phyloP scores from a whole-genome alignment of 768 basidiomycete genomes.

The Mycena filopes region DNA sequence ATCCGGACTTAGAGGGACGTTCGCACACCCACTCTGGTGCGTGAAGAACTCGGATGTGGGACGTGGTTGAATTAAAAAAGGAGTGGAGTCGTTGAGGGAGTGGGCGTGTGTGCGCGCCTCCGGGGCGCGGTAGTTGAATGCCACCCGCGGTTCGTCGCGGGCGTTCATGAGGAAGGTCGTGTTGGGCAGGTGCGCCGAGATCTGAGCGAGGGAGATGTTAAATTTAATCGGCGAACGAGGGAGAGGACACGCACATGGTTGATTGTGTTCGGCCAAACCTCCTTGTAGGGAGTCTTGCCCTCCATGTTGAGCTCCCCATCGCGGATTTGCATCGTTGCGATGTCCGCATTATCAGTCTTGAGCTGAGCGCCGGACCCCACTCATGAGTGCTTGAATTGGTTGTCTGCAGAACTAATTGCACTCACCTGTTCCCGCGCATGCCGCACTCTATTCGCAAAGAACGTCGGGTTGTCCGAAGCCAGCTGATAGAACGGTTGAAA shows the following conservation, averaged over 20 bases:
- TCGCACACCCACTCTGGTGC: constrained; percentile 9
- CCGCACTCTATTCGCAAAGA: not conserved
- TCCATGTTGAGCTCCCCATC: not conserved
- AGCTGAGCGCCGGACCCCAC: too few species aligned
- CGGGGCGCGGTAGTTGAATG: constrained; percentile 10
- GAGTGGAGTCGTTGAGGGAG: not conserved
- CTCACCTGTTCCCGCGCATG: too few species aligned
- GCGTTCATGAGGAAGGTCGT: constrained; percentile 22
- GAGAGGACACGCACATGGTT: not conserved
- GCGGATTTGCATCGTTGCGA: not conserved
- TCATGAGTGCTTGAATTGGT: too few species aligned
- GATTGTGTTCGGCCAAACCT: not conserved
- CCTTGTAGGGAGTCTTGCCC: not conserved
- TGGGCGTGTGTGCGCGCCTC: not conserved
- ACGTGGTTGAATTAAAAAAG: not conserved
- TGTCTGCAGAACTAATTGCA: too few species aligned
- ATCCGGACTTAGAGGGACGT: not conserved
- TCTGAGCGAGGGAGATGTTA: not conserved
- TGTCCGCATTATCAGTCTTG: not conserved
- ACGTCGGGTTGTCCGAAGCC: not conserved
- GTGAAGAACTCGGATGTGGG: constrained; percentile 10
- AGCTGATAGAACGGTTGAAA: too few species aligned
- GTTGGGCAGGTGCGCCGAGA: constrained; percentile 1
- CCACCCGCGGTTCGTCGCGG: constrained; percentile 19
- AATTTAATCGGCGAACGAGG: not conserved